phyloP scores from a whole-genome alignment of 768 basidiomycete genomes.

The Tylopilus vinaceipallidus region DNA sequence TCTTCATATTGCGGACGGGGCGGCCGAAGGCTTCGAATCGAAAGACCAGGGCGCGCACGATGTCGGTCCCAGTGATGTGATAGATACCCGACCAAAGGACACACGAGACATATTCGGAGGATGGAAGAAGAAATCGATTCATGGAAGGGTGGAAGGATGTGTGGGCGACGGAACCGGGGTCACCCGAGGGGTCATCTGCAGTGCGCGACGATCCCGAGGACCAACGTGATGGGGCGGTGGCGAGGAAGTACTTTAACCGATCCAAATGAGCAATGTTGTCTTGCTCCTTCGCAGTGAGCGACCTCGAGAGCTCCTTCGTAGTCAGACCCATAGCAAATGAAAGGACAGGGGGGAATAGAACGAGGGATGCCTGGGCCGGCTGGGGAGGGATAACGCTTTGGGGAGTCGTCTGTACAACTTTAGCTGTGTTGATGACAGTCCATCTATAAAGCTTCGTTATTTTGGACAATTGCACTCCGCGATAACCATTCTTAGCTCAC shows the following conservation, averaged over 20 bases:
- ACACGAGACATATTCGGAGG: conserved; percentile 86
- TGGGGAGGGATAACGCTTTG: conserved; percentile 12
- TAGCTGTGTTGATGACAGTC: conserved; percentile 15
- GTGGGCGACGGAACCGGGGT: conserved; percentile 34
- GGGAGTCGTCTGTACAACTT: conserved; percentile 17
- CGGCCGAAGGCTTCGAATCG: conserved; percentile 91
- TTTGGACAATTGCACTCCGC: conserved; percentile 22
- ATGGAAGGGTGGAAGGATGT: conserved; percentile 71
- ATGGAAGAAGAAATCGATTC: conserved; percentile 84
- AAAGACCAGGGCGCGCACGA: conserved; percentile 92
- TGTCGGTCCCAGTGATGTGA: conserved; percentile 96
- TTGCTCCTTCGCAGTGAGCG: conserved; percentile 61
- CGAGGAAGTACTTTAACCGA: conserved; percentile 84
- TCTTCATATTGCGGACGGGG: conserved; percentile 91
- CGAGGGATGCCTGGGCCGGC: background rate
- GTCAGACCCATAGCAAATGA: conserved; percentile 27
- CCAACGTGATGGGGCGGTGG: conserved; percentile 81
- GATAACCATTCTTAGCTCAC: conserved; percentile 19
- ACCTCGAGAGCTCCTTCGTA: conserved; percentile 35
- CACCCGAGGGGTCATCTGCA: conserved; percentile 12
- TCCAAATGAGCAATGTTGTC: conserved; percentile 75
- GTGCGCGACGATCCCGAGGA: conserved; percentile 36
- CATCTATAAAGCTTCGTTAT: conserved; percentile 27
- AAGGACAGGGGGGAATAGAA: conserved; percentile 9
- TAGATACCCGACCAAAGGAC: conserved; percentile 90